Percentiles rank a stretch among this genome's conserved stretches.
Conservation (phyloP, 2,329 filamentous ascomycete genomes). For the Alternaria solani region DNA sequence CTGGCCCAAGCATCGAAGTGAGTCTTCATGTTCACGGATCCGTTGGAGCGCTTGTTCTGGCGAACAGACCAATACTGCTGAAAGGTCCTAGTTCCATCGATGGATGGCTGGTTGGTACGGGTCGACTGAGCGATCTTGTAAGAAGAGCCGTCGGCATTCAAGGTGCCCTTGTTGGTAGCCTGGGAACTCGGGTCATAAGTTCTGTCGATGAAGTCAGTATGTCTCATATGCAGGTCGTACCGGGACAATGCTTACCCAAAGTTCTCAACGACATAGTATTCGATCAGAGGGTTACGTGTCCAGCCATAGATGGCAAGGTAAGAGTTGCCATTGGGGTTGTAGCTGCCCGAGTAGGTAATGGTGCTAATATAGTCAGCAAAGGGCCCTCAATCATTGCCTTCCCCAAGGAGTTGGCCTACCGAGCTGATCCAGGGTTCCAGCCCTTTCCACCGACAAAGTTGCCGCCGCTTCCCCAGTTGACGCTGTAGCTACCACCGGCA, state of each 20-base stretch:
- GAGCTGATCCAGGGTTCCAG: constrained; percentile 62
- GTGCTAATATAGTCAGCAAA: constrained; percentile 24
- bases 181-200: constrained; percentile 60
- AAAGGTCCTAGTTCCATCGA: constrained; percentile 61
- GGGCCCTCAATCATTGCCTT: neutral
- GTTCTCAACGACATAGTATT: constrained; percentile 63
- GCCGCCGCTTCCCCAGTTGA: constrained; percentile 60
- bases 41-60: constrained; percentile 40
- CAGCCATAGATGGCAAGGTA: constrained; percentile 68
- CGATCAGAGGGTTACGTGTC: constrained; percentile 62
- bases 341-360: constrained; percentile 47
- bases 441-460: constrained; percentile 68
- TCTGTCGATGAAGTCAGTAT: neutral
- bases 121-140: constrained; percentile 45
- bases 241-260: constrained; percentile 45
- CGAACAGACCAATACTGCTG: constrained; percentile 61
- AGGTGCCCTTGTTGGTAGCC: constrained; percentile 44
- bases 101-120: constrained; percentile 57
- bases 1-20: constrained; percentile 49
- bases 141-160: constrained; percentile 41
- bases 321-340: constrained; percentile 46
- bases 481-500: constrained; percentile 59
- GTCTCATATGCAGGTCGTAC: neutral
- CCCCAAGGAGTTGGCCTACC: constrained; percentile 50
- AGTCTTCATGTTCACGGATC: constrained; percentile 43